Evolutionary conservation across 2,329 filamentous ascomycete species (phyloP).

Genomic region (Stachybotrys chlorohalonatus): DNA sequence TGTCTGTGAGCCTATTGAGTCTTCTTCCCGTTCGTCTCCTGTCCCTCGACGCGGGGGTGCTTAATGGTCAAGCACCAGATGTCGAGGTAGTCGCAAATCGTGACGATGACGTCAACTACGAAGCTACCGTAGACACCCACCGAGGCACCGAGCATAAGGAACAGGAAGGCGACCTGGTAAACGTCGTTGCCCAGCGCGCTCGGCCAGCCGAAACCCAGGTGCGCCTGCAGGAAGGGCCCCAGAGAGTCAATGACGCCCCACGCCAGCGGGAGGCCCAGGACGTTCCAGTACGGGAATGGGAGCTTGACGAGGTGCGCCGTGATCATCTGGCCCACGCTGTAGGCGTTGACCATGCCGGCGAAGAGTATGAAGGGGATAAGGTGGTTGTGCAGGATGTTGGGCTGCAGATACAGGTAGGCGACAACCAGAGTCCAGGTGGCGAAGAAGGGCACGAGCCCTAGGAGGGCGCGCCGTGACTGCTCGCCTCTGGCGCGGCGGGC

Average conservation of each 20-base stretch:
- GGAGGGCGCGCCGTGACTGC: slow-evolving; percentile 62
- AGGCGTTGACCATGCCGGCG: slow-evolving; percentile 84
- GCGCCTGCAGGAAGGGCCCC: slow-evolving; percentile 56
- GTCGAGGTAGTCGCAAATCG: slow-evolving; percentile 95
- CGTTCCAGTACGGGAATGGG: slow-evolving; percentile 83
- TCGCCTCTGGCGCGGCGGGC: slow-evolving; percentile 68
- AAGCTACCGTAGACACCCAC: slow-evolving; percentile 96
- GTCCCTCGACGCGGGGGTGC: slow-evolving; percentile 51
- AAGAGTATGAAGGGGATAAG: slow-evolving; percentile 86
- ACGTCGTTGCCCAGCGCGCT: slow-evolving; percentile 63
- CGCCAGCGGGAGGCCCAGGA: slow-evolving; percentile 68
- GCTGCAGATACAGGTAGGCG: slow-evolving; percentile 76
- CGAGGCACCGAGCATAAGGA: slow-evolving; percentile 74
- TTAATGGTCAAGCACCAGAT: slow-evolving; percentile 99
- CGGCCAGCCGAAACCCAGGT: slow-evolving; percentile 62
- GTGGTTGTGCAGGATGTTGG: slow-evolving; percentile 71
- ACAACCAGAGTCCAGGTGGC: slow-evolving; percentile 68
- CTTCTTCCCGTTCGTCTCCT: slow-evolving; percentile 30
- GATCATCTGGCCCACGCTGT: slow-evolving; percentile 93
- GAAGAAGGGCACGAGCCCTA: slow-evolving; percentile 77
- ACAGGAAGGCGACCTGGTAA: slow-evolving; percentile 90
- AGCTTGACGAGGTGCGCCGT: slow-evolving; percentile 85
- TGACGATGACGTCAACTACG: slow-evolving; percentile 92
- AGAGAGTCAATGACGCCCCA: slow-evolving; percentile 73
- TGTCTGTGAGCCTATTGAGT: slow-evolving; percentile 11